Conservation (phyloP, 768 basidiomycete genomes). For the Scleroderma citrinum region DNA sequence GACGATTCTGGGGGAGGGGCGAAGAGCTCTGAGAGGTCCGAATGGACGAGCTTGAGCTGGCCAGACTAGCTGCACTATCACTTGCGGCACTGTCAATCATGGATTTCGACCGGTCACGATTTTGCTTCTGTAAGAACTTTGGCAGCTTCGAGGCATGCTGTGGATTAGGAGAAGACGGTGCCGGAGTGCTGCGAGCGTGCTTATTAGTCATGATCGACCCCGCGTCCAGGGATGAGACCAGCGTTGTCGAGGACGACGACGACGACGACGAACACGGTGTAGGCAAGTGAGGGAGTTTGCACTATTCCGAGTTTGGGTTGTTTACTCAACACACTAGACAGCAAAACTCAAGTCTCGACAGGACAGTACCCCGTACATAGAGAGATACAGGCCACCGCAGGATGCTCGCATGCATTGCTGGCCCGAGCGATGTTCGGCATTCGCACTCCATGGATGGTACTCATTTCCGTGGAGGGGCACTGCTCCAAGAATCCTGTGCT, state of each 20-base stretch:
- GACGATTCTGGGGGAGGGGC: conserved; percentile 22
- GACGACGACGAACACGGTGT: conserved; percentile 7
- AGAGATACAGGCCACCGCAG: too few species aligned
- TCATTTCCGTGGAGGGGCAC: too few species aligned
- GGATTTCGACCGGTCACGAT: conserved; percentile 56
- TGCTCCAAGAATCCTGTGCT: too few species aligned
- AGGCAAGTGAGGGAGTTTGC: conserved; percentile 2
- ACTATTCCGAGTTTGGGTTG: conserved; percentile 21
- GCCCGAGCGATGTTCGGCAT: too few species aligned
- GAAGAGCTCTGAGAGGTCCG: conserved; percentile 24
- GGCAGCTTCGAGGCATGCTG: conserved; percentile 50
- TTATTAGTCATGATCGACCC: conserved; percentile 38
- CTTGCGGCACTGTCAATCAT: conserved; percentile 34
- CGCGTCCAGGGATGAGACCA: conserved; percentile 1
- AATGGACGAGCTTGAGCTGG: conserved; percentile 38
- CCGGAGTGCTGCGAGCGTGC: conserved; percentile 37
- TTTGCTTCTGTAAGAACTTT: conserved; percentile 62
- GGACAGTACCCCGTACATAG: too few species aligned
- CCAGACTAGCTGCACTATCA: conserved; percentile 31
- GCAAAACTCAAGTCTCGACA: too few species aligned
- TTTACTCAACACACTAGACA: conserved; percentile 9
- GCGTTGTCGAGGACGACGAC: conserved; percentile 17
- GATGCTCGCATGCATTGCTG: too few species aligned
- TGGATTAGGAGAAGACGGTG: conserved; percentile 37
- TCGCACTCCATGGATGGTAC: too few species aligned